phyloP scores from a whole-genome alignment of 2,329 filamentous ascomycete genomes.

The Cladosporium sphaerospermum region DNA sequence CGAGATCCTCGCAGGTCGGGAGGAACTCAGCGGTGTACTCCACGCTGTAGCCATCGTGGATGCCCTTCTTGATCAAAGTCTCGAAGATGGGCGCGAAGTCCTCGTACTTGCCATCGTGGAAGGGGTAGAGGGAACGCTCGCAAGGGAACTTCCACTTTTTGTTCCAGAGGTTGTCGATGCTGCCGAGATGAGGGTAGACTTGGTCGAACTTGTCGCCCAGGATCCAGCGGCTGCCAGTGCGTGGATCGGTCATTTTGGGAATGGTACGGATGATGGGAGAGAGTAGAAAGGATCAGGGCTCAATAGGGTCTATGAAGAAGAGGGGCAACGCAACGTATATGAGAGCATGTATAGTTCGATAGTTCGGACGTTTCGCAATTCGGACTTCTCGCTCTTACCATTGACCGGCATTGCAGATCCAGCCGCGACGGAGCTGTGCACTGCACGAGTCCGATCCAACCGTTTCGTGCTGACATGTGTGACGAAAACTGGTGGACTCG shows the following conservation, averaged over 20 bases:
- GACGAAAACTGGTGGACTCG: background rate
- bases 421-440: background rate
- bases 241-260: conserved; percentile 25
- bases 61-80: conserved; percentile 30
- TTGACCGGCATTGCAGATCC: conserved; percentile 3
- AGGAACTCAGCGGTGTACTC: conserved; percentile 34
- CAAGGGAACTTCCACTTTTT: conserved; percentile 33
- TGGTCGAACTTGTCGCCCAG: conserved; percentile 44
- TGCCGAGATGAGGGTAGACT: conserved; percentile 51
- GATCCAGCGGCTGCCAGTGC: conserved; percentile 30
- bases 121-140: conserved; percentile 26
- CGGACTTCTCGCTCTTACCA: conserved; percentile 10
- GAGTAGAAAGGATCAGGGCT: background rate
- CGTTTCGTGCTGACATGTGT: background rate
- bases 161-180: conserved; percentile 49
- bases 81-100: conserved; percentile 36
- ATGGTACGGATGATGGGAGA: background rate
- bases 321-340: background rate
- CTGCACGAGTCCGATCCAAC: background rate
- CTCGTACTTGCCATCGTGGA: conserved; percentile 32
- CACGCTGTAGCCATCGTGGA: conserved; percentile 34
- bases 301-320: background rate
- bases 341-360: background rate
- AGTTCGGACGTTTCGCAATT: background rate
- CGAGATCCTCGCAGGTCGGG: conserved; percentile 28